Conservation (phyloP, 73 alveolate genomes). For the Stentor roeselii region DNA sequence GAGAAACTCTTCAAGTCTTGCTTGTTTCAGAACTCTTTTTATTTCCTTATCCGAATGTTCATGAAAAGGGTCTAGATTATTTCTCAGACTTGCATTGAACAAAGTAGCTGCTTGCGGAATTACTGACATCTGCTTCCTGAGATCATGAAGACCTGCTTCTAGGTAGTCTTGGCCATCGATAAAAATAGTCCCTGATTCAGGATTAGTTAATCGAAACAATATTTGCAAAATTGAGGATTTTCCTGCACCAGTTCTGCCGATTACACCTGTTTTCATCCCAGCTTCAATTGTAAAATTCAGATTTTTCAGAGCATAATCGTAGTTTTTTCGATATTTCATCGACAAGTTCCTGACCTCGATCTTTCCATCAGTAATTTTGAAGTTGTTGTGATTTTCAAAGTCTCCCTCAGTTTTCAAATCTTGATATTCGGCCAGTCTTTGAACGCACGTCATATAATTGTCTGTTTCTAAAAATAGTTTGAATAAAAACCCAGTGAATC, state of each 20-base stretch:
- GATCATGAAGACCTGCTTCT: slow-evolving; percentile 44
- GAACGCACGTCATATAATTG: not conserved
- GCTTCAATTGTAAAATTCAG: not conserved
- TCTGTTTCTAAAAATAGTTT: not conserved
- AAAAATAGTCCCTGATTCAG: slow-evolving; percentile 49
- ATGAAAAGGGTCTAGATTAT: slow-evolving; percentile 78
- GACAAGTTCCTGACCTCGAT: slow-evolving; percentile 37
- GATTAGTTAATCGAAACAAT: slow-evolving; percentile 66
- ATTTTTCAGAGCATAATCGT: not conserved
- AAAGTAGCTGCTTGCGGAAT: slow-evolving; percentile 78
- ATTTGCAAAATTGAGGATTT: slow-evolving; percentile 77
- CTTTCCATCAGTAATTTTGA: slow-evolving; percentile 38
- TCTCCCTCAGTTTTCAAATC: slow-evolving; percentile 17
- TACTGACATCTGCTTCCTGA: slow-evolving; percentile 60
- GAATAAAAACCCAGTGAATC: not conserved
- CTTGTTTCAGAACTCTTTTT: not conserved
- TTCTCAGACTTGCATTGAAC: slow-evolving; percentile 60
- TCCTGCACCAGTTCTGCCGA: slow-evolving; percentile 92
- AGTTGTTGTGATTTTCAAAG: not conserved
- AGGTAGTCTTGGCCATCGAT: slow-evolving; percentile 60
- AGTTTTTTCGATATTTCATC: slow-evolving; percentile 16
- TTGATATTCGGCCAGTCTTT: not conserved
- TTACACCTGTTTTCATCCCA: slow-evolving; percentile 66
- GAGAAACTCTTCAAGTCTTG: not conserved
- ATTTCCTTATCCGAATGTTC: slow-evolving; percentile 51